Evolutionary conservation across 805 yeast genomes (phyloP), one percentile per base, ranked within the genome.

Genomic region (Candida sanyiensis): DNA sequence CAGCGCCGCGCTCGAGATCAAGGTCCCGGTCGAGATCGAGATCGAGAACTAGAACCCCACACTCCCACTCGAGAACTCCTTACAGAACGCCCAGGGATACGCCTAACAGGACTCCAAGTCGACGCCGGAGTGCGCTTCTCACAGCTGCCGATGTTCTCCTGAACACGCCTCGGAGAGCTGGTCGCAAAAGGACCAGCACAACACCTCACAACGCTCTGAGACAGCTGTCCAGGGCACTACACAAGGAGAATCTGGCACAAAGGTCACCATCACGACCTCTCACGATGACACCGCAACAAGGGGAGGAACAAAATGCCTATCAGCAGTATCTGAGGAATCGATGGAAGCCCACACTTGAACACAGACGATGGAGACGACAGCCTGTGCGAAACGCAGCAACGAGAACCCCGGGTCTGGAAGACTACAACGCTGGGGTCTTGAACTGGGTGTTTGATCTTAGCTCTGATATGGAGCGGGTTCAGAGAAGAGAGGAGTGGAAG

Each of bases 121-220:
- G 58, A 37, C 39, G 57, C 21, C 37, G 57, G 31, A 47, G 54
- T 7, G 45, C 51, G 1, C 43, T 54, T 4, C 45, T 49, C 7
- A 43, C 48, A 16, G 53, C 56, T 2, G 46, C 44, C 13, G n/a
- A n/a, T 18, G 21, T 51, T 12, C 32, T 54, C 3, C 17, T 39
- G 12, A 39, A 32, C 7, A 44, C 55, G 1, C 52, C 58, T 6
- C 42, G 54, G 29, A 33, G 58, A 16, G 44, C 44, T 6, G n/a
- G n/a, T n/a, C n/a, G 22, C 15, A 33, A 53, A 22, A 43, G 43
- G 19, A 33, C 33, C 12, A 46, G 50, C 16, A 38, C 42, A 5
- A 49, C 54, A 1, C 58, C 58, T 1, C 53, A 45, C 21, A 52
- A 50, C 27, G 36, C 48, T 5, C 42, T 53, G 5, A 29, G 53